Percentiles rank a stretch among this genome's conserved stretches.
These are phyloP conservation scores for Punctularia strigosozonata DNA, from an alignment of 768 basidiomycete genomes.

Conservation along the genomic window DNA sequence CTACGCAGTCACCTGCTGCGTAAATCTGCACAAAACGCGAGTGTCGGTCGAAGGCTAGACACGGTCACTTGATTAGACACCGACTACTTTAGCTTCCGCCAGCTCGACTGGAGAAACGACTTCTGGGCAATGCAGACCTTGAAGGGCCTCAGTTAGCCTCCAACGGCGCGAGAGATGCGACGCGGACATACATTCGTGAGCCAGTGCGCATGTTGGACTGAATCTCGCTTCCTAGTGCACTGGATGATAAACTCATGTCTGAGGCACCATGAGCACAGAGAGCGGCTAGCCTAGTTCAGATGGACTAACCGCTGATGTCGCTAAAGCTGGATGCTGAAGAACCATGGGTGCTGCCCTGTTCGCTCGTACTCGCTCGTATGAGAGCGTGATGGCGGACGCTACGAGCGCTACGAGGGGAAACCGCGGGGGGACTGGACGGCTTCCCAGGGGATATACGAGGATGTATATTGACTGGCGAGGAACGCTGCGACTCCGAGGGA, in stretches of 20 bases:
- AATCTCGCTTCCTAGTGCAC: slow-evolving; percentile 70
- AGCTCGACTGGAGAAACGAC: too few relatives aligned
- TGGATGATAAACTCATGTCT: slow-evolving; percentile 70
- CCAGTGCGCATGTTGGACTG: slow-evolving; percentile 61
- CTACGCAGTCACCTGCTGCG: too few relatives aligned
- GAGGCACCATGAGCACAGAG: not conserved
- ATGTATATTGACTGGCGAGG: slow-evolving; percentile 40
- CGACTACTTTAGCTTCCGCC: too few relatives aligned
- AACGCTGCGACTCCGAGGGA: slow-evolving; percentile 36
- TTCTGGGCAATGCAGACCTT: too few relatives aligned
- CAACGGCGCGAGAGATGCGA: too few relatives aligned
- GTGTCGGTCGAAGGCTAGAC: too few relatives aligned
- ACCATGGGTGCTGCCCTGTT: slow-evolving; percentile 50
- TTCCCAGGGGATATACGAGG: slow-evolving; percentile 40
- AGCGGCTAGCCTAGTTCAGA: not conserved
- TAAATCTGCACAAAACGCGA: too few relatives aligned
- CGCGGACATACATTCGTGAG: slow-evolving; percentile 61
- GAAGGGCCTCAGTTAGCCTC: too few relatives aligned
- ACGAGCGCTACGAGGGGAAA: slow-evolving; percentile 40
- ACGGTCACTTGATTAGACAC: too few relatives aligned
- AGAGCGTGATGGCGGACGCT: slow-evolving; percentile 27
- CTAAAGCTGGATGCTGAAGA: slow-evolving; percentile 79
- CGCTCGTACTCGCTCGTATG: slow-evolving; percentile 25
- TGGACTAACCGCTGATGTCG: slow-evolving; percentile 64
- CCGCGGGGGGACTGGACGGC: slow-evolving; percentile 48